These are phyloP conservation scores for Zasmidium citrigriseum DNA, from an alignment of 2,329 filamentous ascomycete genomes.

Conservation along the genomic window DNA sequence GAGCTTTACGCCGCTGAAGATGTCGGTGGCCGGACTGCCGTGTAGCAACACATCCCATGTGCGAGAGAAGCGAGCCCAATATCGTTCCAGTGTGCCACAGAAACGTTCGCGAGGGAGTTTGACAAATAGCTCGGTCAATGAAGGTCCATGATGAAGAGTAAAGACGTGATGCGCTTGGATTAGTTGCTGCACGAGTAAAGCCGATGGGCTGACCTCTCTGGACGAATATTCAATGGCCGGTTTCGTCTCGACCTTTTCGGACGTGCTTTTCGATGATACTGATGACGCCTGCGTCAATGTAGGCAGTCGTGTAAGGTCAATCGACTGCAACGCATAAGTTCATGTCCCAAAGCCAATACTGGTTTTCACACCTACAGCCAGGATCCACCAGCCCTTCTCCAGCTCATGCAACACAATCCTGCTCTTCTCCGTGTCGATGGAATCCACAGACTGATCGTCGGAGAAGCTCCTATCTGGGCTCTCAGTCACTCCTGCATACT, in stretches of 20 bases:
- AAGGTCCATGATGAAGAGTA: constrained; percentile 80
- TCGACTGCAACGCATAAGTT: constrained; percentile 55
- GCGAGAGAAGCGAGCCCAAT: constrained; percentile 71
- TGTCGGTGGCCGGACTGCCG: constrained; percentile 78
- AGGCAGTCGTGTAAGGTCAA: constrained; percentile 77
- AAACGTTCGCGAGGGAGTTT: constrained; percentile 69
- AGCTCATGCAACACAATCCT: constrained; percentile 84
- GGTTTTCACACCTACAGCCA: constrained; percentile 65
- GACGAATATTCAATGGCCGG: constrained; percentile 76
- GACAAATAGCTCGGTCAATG: constrained; percentile 69
- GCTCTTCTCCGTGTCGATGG: constrained; percentile 87
- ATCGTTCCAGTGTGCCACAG: constrained; percentile 70
- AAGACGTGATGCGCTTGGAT: constrained; percentile 81
- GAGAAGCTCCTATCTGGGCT: constrained; percentile 67
- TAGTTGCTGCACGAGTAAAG: constrained; percentile 77
- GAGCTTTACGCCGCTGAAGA: constrained; percentile 83
- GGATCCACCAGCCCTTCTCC: constrained; percentile 91
- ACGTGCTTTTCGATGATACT: constrained; percentile 27
- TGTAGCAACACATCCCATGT: constrained; percentile 87
- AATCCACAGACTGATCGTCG: constrained; percentile 72
- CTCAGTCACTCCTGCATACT: constrained; percentile 27
- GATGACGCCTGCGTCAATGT: constrained; percentile 40
- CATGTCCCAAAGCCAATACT: background rate
- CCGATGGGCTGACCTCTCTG: constrained; percentile 82
- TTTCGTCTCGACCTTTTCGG: constrained; percentile 21